phyloP scores from a whole-genome alignment of 1,284 basidiomycete genomes.

The Heterobasidion occidentale region DNA sequence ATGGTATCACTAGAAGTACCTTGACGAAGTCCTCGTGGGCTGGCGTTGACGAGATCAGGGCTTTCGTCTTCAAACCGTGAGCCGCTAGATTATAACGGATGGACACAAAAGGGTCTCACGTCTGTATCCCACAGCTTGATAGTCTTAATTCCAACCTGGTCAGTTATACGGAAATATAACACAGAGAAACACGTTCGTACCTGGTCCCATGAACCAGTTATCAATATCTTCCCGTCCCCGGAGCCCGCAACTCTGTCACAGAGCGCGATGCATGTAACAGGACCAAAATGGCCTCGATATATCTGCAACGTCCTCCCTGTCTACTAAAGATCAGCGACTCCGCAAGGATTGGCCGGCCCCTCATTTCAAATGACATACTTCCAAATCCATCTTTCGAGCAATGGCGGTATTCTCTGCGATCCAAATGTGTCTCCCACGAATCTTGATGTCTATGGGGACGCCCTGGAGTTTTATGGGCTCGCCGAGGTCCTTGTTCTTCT shows the following conservation, averaged over 20 bases:
- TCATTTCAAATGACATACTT: slow-evolving; percentile 35
- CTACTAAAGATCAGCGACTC: slow-evolving; percentile 29
- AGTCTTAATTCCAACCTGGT: slow-evolving; percentile 33
- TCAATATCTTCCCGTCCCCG: slow-evolving; percentile 42
- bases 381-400: slow-evolving; percentile 64
- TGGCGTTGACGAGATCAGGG: slow-evolving; percentile 58
- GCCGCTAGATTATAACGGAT: background rate
- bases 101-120: slow-evolving; percentile 31
- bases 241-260: slow-evolving; percentile 29
- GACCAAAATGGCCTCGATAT: slow-evolving; percentile 79
- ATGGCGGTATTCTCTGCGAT: slow-evolving; percentile 81
- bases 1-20: slow-evolving; percentile 61
- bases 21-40: slow-evolving; percentile 89
- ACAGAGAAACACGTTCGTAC: slow-evolving; percentile 25
- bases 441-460: slow-evolving; percentile 64
- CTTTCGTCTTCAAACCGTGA: slow-evolving; percentile 48
- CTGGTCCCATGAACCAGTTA: slow-evolving; percentile 91
- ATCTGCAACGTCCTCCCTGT: slow-evolving; percentile 70
- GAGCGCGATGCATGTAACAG: slow-evolving; percentile 77
- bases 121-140: slow-evolving; percentile 78
- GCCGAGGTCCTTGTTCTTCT: slow-evolving; percentile 63
- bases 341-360: too few species aligned
- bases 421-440: slow-evolving; percentile 67
- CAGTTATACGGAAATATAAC: slow-evolving; percentile 7
- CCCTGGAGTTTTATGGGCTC: slow-evolving; percentile 69